A percentile compares a stretch with the other conserved stretches of the same genome.
Conservation (phyloP, 768 basidiomycete genomes). For the Mycena albidolilacea region DNA sequence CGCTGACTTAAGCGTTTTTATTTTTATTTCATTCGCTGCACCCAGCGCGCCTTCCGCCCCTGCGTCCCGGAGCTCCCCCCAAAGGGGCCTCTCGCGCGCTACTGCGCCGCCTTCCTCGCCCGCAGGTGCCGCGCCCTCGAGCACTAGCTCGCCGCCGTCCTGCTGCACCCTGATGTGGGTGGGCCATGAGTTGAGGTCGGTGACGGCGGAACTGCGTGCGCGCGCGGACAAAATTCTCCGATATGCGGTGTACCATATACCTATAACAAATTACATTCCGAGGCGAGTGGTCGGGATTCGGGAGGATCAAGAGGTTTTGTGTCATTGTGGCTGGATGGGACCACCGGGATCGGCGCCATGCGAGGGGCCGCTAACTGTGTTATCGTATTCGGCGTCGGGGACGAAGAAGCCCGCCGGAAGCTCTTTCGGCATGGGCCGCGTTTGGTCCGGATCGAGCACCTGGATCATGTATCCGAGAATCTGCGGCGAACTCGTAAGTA, state of each 20-base stretch:
- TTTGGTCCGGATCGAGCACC: constrained; percentile 32
- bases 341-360: too few relatives aligned
- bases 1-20: background rate
- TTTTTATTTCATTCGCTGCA: background rate
- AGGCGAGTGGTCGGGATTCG: too few relatives aligned
- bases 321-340: too few relatives aligned
- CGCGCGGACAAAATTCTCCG: too few relatives aligned
- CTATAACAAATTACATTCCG: too few relatives aligned
- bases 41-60: constrained; percentile 60
- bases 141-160: constrained; percentile 74
- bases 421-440: constrained; percentile 37
- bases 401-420: too few relatives aligned
- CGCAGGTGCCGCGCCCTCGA: constrained; percentile 71
- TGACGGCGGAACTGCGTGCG: too few relatives aligned
- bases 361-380: too few relatives aligned
- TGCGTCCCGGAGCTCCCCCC: constrained; percentile 76
- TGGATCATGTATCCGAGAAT: constrained; percentile 30
- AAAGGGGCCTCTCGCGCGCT: constrained; percentile 77
- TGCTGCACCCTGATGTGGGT: constrained; percentile 82
- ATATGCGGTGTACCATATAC: too few relatives aligned
- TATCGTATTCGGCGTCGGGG: too few relatives aligned
- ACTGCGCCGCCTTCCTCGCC: constrained; percentile 78
- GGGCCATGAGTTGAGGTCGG: constrained; percentile 54
- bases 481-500: background rate
- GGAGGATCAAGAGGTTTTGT: too few relatives aligned